phyloP scores from a whole-genome alignment of 1,284 basidiomycete species.

The Tylopilus orsonianus region DNA sequence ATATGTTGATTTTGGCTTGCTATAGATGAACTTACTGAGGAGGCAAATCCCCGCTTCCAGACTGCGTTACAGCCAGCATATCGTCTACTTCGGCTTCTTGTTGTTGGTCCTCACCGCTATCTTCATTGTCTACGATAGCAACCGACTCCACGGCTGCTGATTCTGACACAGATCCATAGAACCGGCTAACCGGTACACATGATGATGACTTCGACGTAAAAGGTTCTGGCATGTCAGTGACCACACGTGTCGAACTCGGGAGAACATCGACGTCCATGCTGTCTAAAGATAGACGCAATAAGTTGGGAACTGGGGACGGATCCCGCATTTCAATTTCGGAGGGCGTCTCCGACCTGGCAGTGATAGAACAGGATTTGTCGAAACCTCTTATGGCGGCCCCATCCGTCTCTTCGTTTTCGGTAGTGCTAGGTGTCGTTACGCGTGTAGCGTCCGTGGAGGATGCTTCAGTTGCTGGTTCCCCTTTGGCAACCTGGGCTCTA shows the following conservation, averaged over 20 bases:
- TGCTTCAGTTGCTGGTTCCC: conserved; percentile 17
- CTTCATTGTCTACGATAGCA: conserved; percentile 23
- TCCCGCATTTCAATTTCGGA: conserved; percentile 11
- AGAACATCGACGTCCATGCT: conserved; percentile 30
- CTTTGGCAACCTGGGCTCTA: background rate
- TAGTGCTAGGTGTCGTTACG: conserved; percentile 19
- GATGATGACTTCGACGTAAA: conserved; percentile 8
- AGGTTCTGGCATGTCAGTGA: background rate
- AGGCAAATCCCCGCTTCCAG: conserved; percentile 12
- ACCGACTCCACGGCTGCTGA: conserved; percentile 10
- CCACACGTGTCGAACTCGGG: background rate
- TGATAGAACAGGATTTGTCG: conserved; percentile 27
- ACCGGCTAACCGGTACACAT: conserved; percentile 25
- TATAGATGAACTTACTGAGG: conserved; percentile 20
- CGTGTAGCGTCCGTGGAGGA: conserved; percentile 18
- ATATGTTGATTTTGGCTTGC: background rate
- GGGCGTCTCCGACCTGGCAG: conserved; percentile 7
- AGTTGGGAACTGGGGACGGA: conserved; percentile 12
- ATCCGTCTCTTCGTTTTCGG: conserved; percentile 21
- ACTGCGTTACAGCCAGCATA: conserved; percentile 28
- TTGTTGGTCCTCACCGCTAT: conserved; percentile 30
- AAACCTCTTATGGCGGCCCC: conserved; percentile 21
- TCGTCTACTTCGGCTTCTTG: conserved; percentile 35
- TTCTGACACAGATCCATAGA: conserved; percentile 35
- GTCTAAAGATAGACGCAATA: conserved; percentile 25